Base-by-base conservation (phyloP, 257 asterid species). In the Coffea canephora region DNA sequence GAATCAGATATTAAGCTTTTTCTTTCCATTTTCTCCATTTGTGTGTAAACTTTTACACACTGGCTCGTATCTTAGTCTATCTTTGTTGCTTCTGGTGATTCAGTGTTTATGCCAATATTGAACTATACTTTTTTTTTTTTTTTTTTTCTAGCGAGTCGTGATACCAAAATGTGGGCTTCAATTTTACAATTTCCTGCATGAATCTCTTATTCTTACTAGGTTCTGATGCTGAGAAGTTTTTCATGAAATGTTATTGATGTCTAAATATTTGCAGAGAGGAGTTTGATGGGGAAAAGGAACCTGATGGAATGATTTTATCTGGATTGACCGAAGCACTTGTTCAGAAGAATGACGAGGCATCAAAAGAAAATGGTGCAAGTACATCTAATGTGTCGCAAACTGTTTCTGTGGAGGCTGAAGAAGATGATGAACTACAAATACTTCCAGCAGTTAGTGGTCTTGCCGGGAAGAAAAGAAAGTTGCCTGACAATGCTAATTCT, bases 251-350 rank as follows among this genome's bases (percentile, higher is more conserved):
- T 31, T 71, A 55, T 54, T 77, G 82, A 34, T 64, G 25, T 79
- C 2, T 39, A 54, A 66, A 54, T 74, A 61, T 68, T 83, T 82
- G 73, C 89, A 96, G 99, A 88, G 98, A 91, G 77, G 95, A 89
- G 79, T 96, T 94, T 76, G 98, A 96, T 16, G 97, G 89, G 85
- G 98, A 91, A 89, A 91, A 94, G 84, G 99, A 94, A 87, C 97
- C 99, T 1, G 99, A 96, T 78, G 96, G 86, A 79, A 89, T 96
- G 97, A 74, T 92, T 79, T 93, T 96, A 70, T 85, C 89, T 2
- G 99, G 99, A 79, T 96, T 97, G 99, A 90, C 92, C 15, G 89
- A 82, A 82, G 83, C 91, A 66, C 85, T 64, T 73, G 76, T 71
- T 39, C 92, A 88, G 80, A 90, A 89, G 87, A 88, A 85, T 10